These are phyloP conservation scores for Metarhizium anisopliae DNA, from an alignment of 2,329 filamentous ascomycete species.

Conservation along the genomic window DNA sequence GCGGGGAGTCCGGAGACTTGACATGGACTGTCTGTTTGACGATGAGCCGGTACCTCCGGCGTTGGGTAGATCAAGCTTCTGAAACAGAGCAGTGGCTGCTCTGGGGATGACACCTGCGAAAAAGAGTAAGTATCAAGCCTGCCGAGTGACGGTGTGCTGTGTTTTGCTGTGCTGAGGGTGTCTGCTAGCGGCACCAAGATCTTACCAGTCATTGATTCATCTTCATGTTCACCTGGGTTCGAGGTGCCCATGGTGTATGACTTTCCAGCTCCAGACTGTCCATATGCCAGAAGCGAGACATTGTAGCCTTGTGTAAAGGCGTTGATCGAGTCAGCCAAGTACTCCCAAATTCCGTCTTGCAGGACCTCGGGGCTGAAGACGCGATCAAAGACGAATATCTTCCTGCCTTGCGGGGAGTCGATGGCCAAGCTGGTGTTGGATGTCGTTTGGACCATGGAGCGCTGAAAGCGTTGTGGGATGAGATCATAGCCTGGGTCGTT, in stretches of 20 bases:
- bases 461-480: slow-evolving; percentile 91
- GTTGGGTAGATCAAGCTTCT: slow-evolving; percentile 63
- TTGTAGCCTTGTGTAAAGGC: slow-evolving; percentile 96
- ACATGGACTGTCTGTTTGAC: slow-evolving; percentile 37
- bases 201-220: slow-evolving; percentile 67
- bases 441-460: slow-evolving; percentile 82
- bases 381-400: slow-evolving; percentile 93
- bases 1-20: slow-evolving; percentile 68
- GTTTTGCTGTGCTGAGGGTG: not conserved
- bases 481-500: slow-evolving; percentile 88
- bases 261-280: slow-evolving; percentile 94
- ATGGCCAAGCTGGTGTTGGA: slow-evolving; percentile 79
- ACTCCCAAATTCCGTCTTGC: slow-evolving; percentile 91
- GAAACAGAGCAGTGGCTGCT: slow-evolving; percentile 78
- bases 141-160: not conserved
- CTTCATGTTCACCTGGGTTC: slow-evolving; percentile 66
- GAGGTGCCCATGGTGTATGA: slow-evolving; percentile 99
- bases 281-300: slow-evolving; percentile 93
- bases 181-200: slow-evolving; percentile 21
- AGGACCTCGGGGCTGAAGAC: slow-evolving; percentile 78
- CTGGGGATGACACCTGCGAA: slow-evolving; percentile 84
- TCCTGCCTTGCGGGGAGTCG: slow-evolving; percentile 84
- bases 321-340: slow-evolving; percentile 79
- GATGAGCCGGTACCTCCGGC: slow-evolving; percentile 37
- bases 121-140: not conserved